Evolutionary conservation across 83 land plant species (phyloP).

Genomic region (Picea mariana): DNA sequence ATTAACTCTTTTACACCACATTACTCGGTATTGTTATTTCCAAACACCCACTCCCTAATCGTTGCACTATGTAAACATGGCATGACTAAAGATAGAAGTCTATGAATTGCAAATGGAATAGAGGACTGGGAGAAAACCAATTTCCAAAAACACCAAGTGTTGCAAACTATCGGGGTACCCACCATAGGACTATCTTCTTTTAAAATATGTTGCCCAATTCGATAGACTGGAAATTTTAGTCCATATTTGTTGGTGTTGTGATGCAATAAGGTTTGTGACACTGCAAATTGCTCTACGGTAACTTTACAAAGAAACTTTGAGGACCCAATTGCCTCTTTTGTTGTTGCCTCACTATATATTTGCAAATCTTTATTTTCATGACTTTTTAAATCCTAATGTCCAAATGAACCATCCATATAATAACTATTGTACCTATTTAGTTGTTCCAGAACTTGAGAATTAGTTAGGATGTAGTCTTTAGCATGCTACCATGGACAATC

Average conservation of each 20-base stretch:
- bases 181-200: constrained; percentile 27
- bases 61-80: constrained; percentile 31
- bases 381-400: background rate
- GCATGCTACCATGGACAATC: too few species aligned
- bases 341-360: background rate
- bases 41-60: constrained; percentile 26
- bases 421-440: too few species aligned
- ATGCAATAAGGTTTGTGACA: constrained; percentile 30
- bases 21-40: constrained; percentile 30
- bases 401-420: too few species aligned
- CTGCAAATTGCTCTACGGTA: too few species aligned
- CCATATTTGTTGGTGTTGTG: too few species aligned
- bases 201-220: constrained; percentile 46
- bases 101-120: constrained; percentile 47
- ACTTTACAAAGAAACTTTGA: too few species aligned
- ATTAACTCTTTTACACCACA: too few species aligned
- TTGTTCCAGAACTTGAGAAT: too few species aligned
- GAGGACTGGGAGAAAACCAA: constrained; percentile 35
- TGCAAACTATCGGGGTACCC: constrained; percentile 21
- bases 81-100: constrained; percentile 42
- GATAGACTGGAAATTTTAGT: too few species aligned
- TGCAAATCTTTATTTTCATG: too few species aligned
- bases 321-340: background rate
- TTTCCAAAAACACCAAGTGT: constrained; percentile 26
- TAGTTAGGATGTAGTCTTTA: too few species aligned